A percentile compares a stretch with the other conserved stretches of the same genome.
phyloP scores from a whole-genome alignment of 345 rosid species.

The Brassica rapa region DNA sequence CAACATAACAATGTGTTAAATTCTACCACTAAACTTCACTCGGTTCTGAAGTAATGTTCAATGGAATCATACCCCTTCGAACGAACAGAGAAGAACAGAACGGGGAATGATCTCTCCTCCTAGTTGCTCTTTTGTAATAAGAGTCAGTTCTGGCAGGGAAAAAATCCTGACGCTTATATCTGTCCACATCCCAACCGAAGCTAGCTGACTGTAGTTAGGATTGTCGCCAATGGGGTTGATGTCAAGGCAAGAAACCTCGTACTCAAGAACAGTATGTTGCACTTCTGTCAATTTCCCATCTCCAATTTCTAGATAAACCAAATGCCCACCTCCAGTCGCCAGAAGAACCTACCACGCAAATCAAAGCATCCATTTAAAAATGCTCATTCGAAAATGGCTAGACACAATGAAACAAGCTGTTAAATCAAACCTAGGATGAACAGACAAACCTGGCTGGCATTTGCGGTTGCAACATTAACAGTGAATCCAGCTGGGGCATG shows the following conservation, averaged over 20 bases:
- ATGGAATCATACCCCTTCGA: slow-evolving; percentile 82
- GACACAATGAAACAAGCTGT: background rate
- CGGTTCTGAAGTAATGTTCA: slow-evolving; percentile 1
- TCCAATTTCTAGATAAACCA: slow-evolving; percentile 92
- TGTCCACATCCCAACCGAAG: slow-evolving; percentile 99
- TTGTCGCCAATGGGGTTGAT: slow-evolving; percentile 89
- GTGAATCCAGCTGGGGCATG: slow-evolving; percentile 76
- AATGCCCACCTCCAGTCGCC: slow-evolving; percentile 97
- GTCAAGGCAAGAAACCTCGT: slow-evolving; percentile 95
- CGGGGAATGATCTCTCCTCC: slow-evolving; percentile 99
- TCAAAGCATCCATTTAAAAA: slow-evolving; percentile 5
- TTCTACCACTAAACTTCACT: background rate
- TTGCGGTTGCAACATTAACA: slow-evolving; percentile 93
- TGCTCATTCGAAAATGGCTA: no score
- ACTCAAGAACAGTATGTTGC: slow-evolving; percentile 74
- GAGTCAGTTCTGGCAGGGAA: slow-evolving; percentile 85
- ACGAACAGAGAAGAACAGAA: slow-evolving; percentile 89
- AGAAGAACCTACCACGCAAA: slow-evolving; percentile 65
- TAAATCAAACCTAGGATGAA: slow-evolving; percentile 7
- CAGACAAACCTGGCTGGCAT: slow-evolving; percentile 83
- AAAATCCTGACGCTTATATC: slow-evolving; percentile 90
- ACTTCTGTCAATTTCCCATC: slow-evolving; percentile 71
- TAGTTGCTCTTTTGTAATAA: slow-evolving; percentile 82
- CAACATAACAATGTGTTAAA: slow-evolving; percentile 25
- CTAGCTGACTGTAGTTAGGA: slow-evolving; percentile 78